Evolutionary conservation across 2,329 filamentous ascomycete genomes (phyloP).

Genomic region (Chaetomium olivaceum): DNA sequence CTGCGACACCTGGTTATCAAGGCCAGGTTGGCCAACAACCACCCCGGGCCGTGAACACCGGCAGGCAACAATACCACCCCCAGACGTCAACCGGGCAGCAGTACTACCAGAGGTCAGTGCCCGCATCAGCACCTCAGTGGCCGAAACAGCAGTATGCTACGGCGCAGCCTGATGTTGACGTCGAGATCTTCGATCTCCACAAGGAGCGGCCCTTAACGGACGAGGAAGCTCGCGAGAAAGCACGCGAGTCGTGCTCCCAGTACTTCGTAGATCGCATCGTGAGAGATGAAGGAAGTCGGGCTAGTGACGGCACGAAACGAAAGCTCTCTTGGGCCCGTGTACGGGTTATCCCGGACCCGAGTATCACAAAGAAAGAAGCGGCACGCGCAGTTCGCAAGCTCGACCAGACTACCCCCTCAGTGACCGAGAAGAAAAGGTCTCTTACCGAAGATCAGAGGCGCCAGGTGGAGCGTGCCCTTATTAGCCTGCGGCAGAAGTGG

Average conservation of each 20-base stretch:
- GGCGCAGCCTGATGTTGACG: constrained; percentile 19
- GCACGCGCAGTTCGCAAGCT: constrained; percentile 43
- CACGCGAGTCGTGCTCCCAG: constrained; percentile 43
- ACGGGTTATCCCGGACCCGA: constrained; percentile 38
- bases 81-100: background rate
- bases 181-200: constrained; percentile 42
- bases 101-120: background rate
- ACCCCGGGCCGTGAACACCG: background rate
- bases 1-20: background rate
- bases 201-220: constrained; percentile 40
- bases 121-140: constrained; percentile 6
- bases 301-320: constrained; percentile 40
- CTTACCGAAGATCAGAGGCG: constrained; percentile 42
- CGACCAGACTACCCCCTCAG: constrained; percentile 36
- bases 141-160: constrained; percentile 14
- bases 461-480: constrained; percentile 46
- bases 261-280: constrained; percentile 47
- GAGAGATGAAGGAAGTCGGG: constrained; percentile 37
- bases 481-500: constrained; percentile 36
- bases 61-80: constrained; percentile 9
- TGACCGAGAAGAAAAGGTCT: constrained; percentile 46
- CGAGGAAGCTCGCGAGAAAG: constrained; percentile 43
- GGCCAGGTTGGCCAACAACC: constrained; percentile 6
- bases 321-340: constrained; percentile 46
- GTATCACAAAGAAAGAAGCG: constrained; percentile 43